A percentile compares a stretch with the other conserved stretches of the same genome.
phyloP scores from a whole-genome alignment of 129 eudicot species.

The Escallonia herrerae region DNA sequence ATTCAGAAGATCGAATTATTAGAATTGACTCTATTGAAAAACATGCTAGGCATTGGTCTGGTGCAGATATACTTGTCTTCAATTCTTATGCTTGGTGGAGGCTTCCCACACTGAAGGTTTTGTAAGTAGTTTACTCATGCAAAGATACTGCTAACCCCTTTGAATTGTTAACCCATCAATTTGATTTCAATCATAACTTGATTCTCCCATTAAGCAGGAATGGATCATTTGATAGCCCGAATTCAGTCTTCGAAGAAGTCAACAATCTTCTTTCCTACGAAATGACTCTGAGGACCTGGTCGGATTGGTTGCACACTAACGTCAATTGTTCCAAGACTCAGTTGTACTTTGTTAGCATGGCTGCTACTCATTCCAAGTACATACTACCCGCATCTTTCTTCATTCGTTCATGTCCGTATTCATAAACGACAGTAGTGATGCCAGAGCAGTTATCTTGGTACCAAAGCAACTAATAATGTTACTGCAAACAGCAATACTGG shows the following conservation, averaged over 20 bases:
- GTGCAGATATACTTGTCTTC: slow-evolving; percentile 56
- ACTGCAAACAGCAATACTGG: too few species aligned
- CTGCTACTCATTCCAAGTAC: slow-evolving; percentile 78
- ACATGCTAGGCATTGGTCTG: slow-evolving; percentile 59
- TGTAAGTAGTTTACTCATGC: slow-evolving; percentile 33
- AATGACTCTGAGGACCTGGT: slow-evolving; percentile 71
- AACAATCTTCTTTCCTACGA: slow-evolving; percentile 50
- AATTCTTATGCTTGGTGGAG: slow-evolving; percentile 74
- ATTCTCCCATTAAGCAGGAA: slow-evolving; percentile 34
- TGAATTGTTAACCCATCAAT: too few species aligned
- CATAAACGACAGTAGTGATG: too few species aligned
- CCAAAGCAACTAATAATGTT: too few species aligned
- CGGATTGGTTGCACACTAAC: slow-evolving; percentile 65
- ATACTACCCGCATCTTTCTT: background rate
- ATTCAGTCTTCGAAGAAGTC: slow-evolving; percentile 48
- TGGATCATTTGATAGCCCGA: slow-evolving; percentile 50
- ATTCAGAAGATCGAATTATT: slow-evolving; percentile 52
- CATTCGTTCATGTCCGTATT: too few species aligned
- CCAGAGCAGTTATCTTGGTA: too few species aligned
- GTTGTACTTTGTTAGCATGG: slow-evolving; percentile 66
- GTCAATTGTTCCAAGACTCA: slow-evolving; percentile 54
- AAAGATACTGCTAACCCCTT: too few species aligned
- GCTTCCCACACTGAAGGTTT: slow-evolving; percentile 44
- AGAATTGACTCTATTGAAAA: slow-evolving; percentile 51
- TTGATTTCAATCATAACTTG: background rate